Percentiles rank a stretch among this genome's conserved stretches.
Evolutionary conservation across 345 rosid genomes (phyloP).

Genomic region (Eucalyptus globulus): DNA sequence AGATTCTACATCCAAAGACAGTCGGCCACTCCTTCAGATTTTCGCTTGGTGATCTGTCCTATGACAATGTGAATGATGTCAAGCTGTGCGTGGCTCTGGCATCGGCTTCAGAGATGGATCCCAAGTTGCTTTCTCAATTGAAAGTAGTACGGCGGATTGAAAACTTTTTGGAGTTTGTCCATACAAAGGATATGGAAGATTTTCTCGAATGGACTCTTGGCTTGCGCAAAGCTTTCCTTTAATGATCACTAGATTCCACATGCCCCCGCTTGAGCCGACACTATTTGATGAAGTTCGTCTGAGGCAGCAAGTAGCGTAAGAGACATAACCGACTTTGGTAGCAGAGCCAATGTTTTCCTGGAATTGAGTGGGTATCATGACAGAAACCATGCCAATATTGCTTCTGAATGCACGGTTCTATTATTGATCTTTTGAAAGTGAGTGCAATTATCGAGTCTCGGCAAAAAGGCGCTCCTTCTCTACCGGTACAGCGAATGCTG

Average conservation of each 20-base stretch:
- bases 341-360: slow-evolving; percentile 49
- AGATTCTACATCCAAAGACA: slow-evolving; percentile 66
- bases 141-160: slow-evolving; percentile 60
- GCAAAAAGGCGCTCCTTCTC: slow-evolving; percentile 20
- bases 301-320: slow-evolving; percentile 36
- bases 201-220: slow-evolving; percentile 8
- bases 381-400: slow-evolving; percentile 41
- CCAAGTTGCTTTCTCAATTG: slow-evolving; percentile 65
- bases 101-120: slow-evolving; percentile 87
- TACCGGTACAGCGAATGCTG: slow-evolving; percentile 47
- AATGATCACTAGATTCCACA: slow-evolving; percentile 37
- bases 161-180: slow-evolving; percentile 64
- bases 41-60: not conserved
- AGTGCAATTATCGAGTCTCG: slow-evolving; percentile 48
- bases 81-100: slow-evolving; percentile 82
- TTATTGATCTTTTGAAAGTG: slow-evolving; percentile 66
- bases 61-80: slow-evolving; percentile 74
- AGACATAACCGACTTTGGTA: slow-evolving; percentile 67
- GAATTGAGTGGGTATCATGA: slow-evolving; percentile 35
- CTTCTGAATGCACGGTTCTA: slow-evolving; percentile 81
- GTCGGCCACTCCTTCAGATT: slow-evolving; percentile 83
- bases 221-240: slow-evolving; percentile 39
- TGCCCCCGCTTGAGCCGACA: slow-evolving; percentile 38
- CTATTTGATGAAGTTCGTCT: slow-evolving; percentile 39
- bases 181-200: slow-evolving; percentile 82